A percentile compares a stretch with the other conserved stretches of the same genome.
Conservation (phyloP, 805 yeast species). For the Saturnispora zaruensis region DNA sequence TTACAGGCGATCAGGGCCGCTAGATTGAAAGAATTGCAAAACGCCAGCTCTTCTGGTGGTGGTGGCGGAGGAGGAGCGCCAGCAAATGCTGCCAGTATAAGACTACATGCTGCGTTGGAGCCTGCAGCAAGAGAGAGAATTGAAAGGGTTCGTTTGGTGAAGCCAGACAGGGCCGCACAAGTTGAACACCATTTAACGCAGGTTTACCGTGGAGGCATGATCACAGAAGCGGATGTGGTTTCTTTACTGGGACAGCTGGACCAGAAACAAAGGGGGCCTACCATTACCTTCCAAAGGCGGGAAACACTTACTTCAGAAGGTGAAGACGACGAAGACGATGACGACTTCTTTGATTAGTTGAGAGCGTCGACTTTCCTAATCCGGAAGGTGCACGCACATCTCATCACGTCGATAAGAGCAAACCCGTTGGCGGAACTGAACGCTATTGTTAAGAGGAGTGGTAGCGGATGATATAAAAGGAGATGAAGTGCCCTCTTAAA, state of each 20-base stretch:
- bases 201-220: slow-evolving; percentile 69
- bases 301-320: slow-evolving; percentile 32
- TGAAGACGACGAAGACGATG: slow-evolving; percentile 26
- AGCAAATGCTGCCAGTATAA: slow-evolving; percentile 15
- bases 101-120: slow-evolving; percentile 55
- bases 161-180: slow-evolving; percentile 83
- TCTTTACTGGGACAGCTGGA: slow-evolving; percentile 77
- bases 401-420: not conserved
- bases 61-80: too few relatives aligned
- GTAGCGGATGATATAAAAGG: not conserved
- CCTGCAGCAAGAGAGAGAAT: slow-evolving; percentile 83
- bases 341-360: slow-evolving; percentile 25
- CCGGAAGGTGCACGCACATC: slow-evolving; percentile 4
- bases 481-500: not conserved
- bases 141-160: slow-evolving; percentile 76
- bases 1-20: slow-evolving; percentile 87
- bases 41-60: slow-evolving; percentile 13
- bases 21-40: slow-evolving; percentile 76
- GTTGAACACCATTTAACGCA: slow-evolving; percentile 75
- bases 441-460: not conserved
- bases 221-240: slow-evolving; percentile 77
- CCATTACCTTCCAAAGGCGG: slow-evolving; percentile 58
- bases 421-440: not conserved
- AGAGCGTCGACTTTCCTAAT: slow-evolving; percentile 7
- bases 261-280: slow-evolving; percentile 53